phyloP scores from a whole-genome alignment of 2,329 filamentous ascomycete species.

The Biscogniauxia mediterranea region DNA sequence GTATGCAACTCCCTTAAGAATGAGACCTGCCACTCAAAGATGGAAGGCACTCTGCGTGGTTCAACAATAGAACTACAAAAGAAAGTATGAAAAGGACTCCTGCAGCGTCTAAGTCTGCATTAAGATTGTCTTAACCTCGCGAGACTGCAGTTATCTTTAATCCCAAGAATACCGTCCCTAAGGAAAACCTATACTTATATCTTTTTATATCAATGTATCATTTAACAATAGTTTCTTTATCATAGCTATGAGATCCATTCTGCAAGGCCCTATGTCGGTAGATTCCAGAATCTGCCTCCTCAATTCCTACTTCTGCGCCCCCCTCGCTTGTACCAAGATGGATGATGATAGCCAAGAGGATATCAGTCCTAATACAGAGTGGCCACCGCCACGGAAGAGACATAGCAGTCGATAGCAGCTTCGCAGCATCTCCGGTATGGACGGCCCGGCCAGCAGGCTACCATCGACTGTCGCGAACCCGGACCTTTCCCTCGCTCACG shows the following conservation, averaged over 20 bases:
- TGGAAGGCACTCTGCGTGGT: background rate
- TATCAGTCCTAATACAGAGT: conserved; percentile 19
- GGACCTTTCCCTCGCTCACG: conserved; percentile 1
- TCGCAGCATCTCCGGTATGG: conserved; percentile 28
- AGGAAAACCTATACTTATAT: background rate
- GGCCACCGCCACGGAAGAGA: conserved; percentile 17
- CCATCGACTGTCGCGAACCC: conserved; percentile 18
- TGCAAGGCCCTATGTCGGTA: background rate
- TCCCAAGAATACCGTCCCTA: background rate
- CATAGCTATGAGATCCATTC: background rate
- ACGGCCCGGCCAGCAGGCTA: conserved; percentile 26
- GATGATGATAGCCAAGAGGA: conserved; percentile 16
- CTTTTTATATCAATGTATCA: conserved; percentile 2
- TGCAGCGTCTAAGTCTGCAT: too few relatives aligned
- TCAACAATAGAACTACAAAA: background rate
- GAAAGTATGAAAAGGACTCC: background rate
- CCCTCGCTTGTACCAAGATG: conserved; percentile 12
- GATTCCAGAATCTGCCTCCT: conserved; percentile 3
- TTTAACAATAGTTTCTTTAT: conserved; percentile 16
- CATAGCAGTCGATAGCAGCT: conserved; percentile 23
- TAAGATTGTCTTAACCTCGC: background rate
- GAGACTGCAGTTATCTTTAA: background rate
- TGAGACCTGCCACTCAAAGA: background rate
- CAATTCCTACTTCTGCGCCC: background rate
- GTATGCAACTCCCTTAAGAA: background rate